Evolutionary conservation across 441 rosid genomes (phyloP).

Genomic region (Dalechampia spathulata): DNA sequence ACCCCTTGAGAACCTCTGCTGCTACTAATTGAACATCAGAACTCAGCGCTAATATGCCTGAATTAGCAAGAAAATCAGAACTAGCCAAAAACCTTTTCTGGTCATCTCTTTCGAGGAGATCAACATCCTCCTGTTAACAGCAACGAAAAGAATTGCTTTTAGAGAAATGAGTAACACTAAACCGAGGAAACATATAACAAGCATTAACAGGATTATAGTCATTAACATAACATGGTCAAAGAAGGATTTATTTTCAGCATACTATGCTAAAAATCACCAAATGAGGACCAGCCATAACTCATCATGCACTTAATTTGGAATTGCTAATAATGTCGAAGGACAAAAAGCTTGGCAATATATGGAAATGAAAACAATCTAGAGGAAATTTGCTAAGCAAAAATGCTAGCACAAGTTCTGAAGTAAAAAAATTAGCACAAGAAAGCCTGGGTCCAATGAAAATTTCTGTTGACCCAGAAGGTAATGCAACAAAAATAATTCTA

Average conservation of each 20-base stretch:
- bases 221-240: not conserved
- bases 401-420: not conserved
- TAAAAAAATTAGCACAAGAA: not conserved
- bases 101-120: constrained; percentile 60
- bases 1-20: constrained; percentile 72
- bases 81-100: constrained; percentile 68
- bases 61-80: constrained; percentile 70
- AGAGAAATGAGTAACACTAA: constrained; percentile 8
- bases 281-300: not conserved
- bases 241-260: too few species aligned
- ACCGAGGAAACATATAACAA: not conserved
- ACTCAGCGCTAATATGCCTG: constrained; percentile 53
- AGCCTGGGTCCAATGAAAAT: not conserved
- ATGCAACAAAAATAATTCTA: too few species aligned
- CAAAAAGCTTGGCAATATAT: not conserved
- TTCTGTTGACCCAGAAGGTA: too few species aligned
- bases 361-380: not conserved
- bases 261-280: not conserved
- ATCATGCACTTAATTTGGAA: not conserved
- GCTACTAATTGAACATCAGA: constrained; percentile 52
- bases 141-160: constrained; percentile 10
- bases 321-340: too few species aligned
- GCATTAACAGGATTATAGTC: not conserved
- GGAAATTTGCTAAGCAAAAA: not conserved
- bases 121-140: constrained; percentile 53